Percentiles rank a stretch among this genome's conserved stretches.
These are phyloP conservation scores for Catharanthus roseus DNA, from an alignment of 257 asterid genomes.

Conservation along the genomic window DNA sequence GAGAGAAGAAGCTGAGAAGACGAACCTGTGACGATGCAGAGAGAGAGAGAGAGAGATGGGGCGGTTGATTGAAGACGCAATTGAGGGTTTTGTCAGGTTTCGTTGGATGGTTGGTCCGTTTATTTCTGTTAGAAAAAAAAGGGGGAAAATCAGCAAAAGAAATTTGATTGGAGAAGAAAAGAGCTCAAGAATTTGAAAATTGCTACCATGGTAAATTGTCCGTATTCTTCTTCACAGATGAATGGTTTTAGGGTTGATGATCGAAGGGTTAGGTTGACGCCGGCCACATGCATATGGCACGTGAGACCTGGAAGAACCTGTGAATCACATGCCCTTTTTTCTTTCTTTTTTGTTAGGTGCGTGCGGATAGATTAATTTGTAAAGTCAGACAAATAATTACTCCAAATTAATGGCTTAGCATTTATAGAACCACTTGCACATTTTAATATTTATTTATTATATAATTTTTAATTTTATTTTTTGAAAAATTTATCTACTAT, in stretches of 20 bases:
- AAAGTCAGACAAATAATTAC: no score
- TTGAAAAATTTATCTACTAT: no score
- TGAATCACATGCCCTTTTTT: background rate
- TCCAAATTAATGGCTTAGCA: no score
- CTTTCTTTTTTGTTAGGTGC: no score
- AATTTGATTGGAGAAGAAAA: constrained; percentile 8
- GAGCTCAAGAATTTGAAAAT: background rate
- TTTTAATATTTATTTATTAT: no score
- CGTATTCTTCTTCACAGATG: background rate
- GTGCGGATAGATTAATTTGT: no score
- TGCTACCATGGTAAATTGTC: background rate
- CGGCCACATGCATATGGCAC: background rate
- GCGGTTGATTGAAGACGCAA: constrained; percentile 3
- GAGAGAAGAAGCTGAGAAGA: constrained; percentile 7
- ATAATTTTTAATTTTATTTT: no score
- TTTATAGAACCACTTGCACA: no score
- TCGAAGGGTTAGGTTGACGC: background rate
- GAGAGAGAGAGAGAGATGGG: background rate
- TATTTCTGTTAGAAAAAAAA: background rate
- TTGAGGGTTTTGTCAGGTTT: background rate
- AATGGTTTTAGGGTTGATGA: background rate
- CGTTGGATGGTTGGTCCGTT: constrained; percentile 2
- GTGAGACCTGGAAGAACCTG: background rate
- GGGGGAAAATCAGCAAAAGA: background rate
- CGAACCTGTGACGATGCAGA: constrained; percentile 19